These are phyloP conservation scores for Fusarium sublunatum DNA, from an alignment of 2,329 filamentous ascomycete species.

Conservation along the genomic window DNA sequence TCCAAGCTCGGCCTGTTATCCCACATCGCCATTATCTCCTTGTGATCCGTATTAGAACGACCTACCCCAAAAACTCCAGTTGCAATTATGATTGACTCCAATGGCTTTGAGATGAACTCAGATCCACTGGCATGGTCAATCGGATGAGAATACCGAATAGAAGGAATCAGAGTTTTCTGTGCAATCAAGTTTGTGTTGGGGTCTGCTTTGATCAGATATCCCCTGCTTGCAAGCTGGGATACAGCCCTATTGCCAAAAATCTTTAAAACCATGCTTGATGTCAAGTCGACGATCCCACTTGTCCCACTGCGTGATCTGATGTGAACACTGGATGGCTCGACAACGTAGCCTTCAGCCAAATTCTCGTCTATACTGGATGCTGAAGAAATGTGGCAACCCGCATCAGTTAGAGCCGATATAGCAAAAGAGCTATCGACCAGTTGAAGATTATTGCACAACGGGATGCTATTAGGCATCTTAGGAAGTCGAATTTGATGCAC, in stretches of 20 bases:
- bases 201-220: slow-evolving; percentile 14
- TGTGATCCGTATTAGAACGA: background rate
- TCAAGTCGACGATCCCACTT: slow-evolving; percentile 16
- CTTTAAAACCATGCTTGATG: fast-evolving
- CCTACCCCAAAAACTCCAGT: slow-evolving; percentile 5
- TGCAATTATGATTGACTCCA: background rate
- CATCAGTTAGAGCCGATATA: background rate
- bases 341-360: background rate
- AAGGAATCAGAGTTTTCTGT: slow-evolving; percentile 29
- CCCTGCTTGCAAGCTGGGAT: background rate
- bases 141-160: background rate
- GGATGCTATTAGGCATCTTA: background rate
- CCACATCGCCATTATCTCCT: background rate
- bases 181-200: slow-evolving; percentile 29
- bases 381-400: slow-evolving; percentile 3
- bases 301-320: slow-evolving; percentile 16
- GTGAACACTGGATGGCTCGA: background rate
- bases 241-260: background rate
- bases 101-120: background rate
- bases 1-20: background rate
- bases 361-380: background rate
- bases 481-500: slow-evolving; percentile 33
- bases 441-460: slow-evolving; percentile 12
- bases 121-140: fast-evolving
- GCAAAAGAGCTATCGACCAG: slow-evolving; percentile 24